phyloP scores from a whole-genome alignment of 768 basidiomycete species.

The Mycena latifolia region DNA sequence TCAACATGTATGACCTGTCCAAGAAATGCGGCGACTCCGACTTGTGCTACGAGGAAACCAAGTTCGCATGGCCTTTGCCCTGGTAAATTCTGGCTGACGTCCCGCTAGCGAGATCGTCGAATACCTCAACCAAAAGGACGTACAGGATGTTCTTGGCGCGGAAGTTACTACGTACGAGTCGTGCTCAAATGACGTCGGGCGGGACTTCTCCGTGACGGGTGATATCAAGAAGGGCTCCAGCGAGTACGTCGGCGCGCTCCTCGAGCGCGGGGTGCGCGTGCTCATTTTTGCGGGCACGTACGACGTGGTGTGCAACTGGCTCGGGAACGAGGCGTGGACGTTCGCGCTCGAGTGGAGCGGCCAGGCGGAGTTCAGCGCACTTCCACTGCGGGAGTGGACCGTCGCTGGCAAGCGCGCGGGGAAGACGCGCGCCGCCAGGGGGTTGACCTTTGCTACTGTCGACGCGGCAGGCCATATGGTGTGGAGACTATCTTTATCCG shows the following conservation, averaged over 20 bases:
- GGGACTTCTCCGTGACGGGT: conserved; percentile 49
- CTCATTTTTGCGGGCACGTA: conserved; percentile 69
- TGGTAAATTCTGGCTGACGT: background rate
- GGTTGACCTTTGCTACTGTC: conserved; percentile 77
- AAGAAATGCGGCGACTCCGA: conserved; percentile 2
- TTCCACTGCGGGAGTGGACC: conserved; percentile 63
- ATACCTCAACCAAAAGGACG: conserved; percentile 25
- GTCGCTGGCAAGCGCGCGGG: conserved; percentile 61
- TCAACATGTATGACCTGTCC: conserved; percentile 27
- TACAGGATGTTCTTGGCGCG: conserved; percentile 22
- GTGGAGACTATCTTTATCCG: too few species aligned
- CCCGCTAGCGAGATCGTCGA: conserved; percentile 19
- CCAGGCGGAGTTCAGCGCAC: conserved; percentile 25
- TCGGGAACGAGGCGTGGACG: conserved; percentile 72
- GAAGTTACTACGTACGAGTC: conserved; percentile 41
- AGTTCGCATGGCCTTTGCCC: background rate
- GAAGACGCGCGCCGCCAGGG: conserved; percentile 53
- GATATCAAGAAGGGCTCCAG: conserved; percentile 50
- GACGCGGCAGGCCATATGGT: conserved; percentile 20
- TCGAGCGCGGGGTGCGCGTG: conserved; percentile 70
- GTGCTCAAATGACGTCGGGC: conserved; percentile 52
- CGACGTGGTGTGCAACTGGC: conserved; percentile 72
- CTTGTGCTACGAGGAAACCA: conserved; percentile 14
- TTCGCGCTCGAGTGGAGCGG: conserved; percentile 54
- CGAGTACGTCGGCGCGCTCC: conserved; percentile 54